These are phyloP conservation scores for Candida orba DNA, from an alignment of 805 yeast genomes.

Conservation along the genomic window DNA sequence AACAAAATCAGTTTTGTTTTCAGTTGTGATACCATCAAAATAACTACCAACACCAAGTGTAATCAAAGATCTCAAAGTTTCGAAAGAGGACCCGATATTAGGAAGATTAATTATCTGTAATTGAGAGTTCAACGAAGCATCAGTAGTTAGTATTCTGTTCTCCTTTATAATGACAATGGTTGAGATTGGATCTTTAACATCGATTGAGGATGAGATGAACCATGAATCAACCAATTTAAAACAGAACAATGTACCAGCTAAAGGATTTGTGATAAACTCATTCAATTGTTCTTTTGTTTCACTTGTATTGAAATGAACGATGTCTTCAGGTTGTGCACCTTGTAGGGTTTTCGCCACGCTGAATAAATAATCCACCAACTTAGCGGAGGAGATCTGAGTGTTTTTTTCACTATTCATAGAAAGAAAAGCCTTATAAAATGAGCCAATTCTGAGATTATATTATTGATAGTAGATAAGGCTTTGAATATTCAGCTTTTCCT, in stretches of 20 bases:
- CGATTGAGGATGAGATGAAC: constrained; percentile 9
- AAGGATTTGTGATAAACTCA: constrained; percentile 16
- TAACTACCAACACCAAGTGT: constrained; percentile 61
- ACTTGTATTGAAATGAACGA: constrained; percentile 20
- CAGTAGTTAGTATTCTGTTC: constrained; percentile 25
- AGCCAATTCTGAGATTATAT: background rate
- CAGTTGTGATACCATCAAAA: constrained; percentile 44
- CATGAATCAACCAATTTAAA: constrained; percentile 13
- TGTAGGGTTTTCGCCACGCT: constrained; percentile 24
- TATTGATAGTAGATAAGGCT: too few species aligned
- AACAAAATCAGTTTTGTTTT: constrained; percentile 28
- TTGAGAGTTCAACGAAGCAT: constrained; percentile 25
- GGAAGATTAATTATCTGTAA: constrained; percentile 31
- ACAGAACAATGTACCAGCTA: constrained; percentile 22
- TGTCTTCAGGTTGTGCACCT: constrained; percentile 22
- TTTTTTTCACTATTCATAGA: background rate
- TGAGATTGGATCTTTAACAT: constrained; percentile 12
- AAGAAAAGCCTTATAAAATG: background rate
- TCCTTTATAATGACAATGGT: constrained; percentile 38
- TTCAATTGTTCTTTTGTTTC: constrained; percentile 9
- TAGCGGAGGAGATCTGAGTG: constrained; percentile 4
- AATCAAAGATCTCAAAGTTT: constrained; percentile 51
- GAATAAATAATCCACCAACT: constrained; percentile 23
- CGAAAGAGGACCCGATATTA: constrained; percentile 29
- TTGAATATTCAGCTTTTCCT: too few species aligned